Base-by-base conservation (phyloP, 2,329 filamentous ascomycete genomes). In the Arthrobotrys musiformis region DNA sequence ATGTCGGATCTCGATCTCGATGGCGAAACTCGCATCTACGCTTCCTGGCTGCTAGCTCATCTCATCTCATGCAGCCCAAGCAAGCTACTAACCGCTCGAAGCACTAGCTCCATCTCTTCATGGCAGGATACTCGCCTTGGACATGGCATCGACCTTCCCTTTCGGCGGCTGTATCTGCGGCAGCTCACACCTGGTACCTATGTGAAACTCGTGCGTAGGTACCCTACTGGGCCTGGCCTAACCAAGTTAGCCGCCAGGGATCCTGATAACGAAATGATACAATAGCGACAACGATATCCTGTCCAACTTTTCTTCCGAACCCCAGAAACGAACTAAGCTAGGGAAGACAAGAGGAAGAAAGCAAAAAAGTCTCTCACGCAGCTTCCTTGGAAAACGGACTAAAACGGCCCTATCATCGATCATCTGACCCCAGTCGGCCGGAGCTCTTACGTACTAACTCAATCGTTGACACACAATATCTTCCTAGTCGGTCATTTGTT, bases 401-500 rank as follows among this genome's bases (percentile, higher is more conserved):
- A 26, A 48, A 40, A 11, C n/a, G 37, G 42, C 61, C 60, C 70
- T 68, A 68, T 75, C 70, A 69, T 75, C 63, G 62, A 62, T 75
- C 70, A 69, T 75, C 70, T 75, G 70, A 75, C 70, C 63, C 42
- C 24, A 46, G 56, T 30, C 44, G 26, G 64, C 62, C 56, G 72
- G 54, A 76, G 72, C 72, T 76, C 72, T 76, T 76, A 76, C 54
- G 54, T 58, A 58, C 54, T 58, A 19, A 28, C 72, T 63, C 26
- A 70, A 76, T 70, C 72, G 30, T 64, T 76, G 72, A 76, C 72
- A 76, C 64, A 76, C 72, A 70, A 3, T 64, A 76, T 76, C 70
- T 69, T 62, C 70, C 70, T 48, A 72, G 68, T 72, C 44, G 30
- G 60, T 37, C 54, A 64, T 48, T 48, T 68, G 63, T 76, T 76